Conservation (phyloP, 2,329 filamentous ascomycete species). For the Diplodia mutila region DNA sequence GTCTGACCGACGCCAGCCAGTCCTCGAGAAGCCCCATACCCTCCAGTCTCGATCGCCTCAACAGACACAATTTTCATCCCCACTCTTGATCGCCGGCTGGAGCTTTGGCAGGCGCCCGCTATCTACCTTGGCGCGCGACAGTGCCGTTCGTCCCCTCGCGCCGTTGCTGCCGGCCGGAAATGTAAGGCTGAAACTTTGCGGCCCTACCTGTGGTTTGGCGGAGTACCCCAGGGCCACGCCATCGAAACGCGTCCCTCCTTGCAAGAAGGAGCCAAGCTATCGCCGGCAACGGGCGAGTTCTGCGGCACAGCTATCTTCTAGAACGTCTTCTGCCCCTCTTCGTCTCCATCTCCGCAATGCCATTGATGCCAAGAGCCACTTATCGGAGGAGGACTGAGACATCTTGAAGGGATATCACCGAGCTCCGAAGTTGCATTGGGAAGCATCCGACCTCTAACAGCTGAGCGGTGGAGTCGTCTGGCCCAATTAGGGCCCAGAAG, state of each 20-base stretch:
- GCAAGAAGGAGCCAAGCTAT: neutral
- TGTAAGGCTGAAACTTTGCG: neutral
- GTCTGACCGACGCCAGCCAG: neutral
- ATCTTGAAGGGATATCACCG: slow-evolving; percentile 12
- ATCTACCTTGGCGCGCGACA: neutral
- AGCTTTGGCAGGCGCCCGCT: neutral
- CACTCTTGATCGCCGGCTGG: neutral
- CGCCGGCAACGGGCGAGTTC: neutral
- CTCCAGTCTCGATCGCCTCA: neutral
- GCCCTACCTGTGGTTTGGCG: neutral
- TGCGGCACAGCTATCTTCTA: slow-evolving; percentile 8
- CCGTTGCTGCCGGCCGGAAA: neutral
- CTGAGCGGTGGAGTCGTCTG: slow-evolving; percentile 1
- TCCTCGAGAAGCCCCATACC: neutral
- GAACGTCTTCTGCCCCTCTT: slow-evolving; percentile 8
- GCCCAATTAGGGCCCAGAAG: neutral
- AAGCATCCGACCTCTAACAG: neutral
- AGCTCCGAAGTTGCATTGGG: slow-evolving; percentile 1
- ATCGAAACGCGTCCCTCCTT: neutral
- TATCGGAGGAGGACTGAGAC: slow-evolving; percentile 4
- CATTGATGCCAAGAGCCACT: neutral
- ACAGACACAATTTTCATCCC: slow-evolving; percentile 2
- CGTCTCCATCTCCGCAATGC: neutral
- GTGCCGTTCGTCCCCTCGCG: neutral
- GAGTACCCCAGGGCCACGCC: slow-evolving; percentile 5